Conservation (phyloP, 2,329 filamentous ascomycete species). For the Pyricularia pennisetigena region DNA sequence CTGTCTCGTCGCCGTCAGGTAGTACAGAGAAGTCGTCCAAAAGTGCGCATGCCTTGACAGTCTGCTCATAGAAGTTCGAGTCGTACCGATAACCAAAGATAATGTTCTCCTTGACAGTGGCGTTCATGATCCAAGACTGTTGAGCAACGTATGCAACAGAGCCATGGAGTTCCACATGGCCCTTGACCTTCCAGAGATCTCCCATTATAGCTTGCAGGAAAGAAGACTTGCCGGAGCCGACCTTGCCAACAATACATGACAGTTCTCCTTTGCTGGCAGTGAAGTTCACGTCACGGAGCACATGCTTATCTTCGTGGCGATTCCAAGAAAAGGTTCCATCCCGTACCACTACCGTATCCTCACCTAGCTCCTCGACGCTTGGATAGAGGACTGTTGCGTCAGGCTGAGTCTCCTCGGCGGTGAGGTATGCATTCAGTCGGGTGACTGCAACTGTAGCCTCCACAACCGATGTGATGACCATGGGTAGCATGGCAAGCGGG, state of each 20-base stretch:
- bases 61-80: slow-evolving; percentile 86
- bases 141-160: slow-evolving; percentile 87
- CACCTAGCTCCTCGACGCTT: slow-evolving; percentile 64
- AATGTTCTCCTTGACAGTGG: slow-evolving; percentile 94
- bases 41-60: slow-evolving; percentile 83
- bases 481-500: slow-evolving; percentile 84
- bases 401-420: slow-evolving; percentile 78
- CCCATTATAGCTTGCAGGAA: slow-evolving; percentile 81
- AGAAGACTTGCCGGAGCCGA: slow-evolving; percentile 93
- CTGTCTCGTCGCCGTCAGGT: slow-evolving; percentile 91
- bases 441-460: slow-evolving; percentile 89
- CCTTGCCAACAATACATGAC: slow-evolving; percentile 83
- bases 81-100: slow-evolving; percentile 93
- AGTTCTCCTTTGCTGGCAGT: slow-evolving; percentile 87
- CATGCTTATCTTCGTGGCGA: slow-evolving; percentile 61
- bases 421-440: slow-evolving; percentile 76
- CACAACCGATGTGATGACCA: slow-evolving; percentile 95
- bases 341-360: slow-evolving; percentile 75
- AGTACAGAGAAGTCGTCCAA: slow-evolving; percentile 84
- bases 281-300: slow-evolving; percentile 77
- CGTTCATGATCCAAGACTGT: slow-evolving; percentile 94
- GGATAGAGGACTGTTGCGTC: slow-evolving; percentile 68
- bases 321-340: slow-evolving; percentile 95
- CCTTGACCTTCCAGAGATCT: slow-evolving; percentile 82
- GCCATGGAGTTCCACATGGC: slow-evolving; percentile 74